These are phyloP conservation scores for Myriangium duriaei DNA, from an alignment of 2,329 filamentous ascomycete genomes.

Conservation along the genomic window DNA sequence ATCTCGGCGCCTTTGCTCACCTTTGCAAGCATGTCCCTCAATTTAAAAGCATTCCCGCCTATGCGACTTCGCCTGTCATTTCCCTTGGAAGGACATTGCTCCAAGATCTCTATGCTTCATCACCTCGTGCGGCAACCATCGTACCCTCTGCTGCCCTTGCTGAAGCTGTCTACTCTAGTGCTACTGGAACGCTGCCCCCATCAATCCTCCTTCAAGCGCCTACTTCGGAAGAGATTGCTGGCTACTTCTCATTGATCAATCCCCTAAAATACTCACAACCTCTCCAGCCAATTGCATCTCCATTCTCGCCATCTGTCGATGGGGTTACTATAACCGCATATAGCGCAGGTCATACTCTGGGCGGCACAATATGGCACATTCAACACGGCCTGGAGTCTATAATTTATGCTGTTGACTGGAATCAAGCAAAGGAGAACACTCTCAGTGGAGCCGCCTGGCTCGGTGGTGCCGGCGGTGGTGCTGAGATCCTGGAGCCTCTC, in stretches of 20 bases:
- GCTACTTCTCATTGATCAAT: conserved; percentile 82
- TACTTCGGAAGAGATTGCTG: conserved; percentile 74
- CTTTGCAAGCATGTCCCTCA: conserved; percentile 93
- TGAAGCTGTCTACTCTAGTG: conserved; percentile 47
- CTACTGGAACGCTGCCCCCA: conserved; percentile 34
- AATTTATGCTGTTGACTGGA: conserved; percentile 97
- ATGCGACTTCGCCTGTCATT: conserved; percentile 87
- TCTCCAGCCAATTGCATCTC: conserved; percentile 74
- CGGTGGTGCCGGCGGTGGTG: conserved; percentile 67
- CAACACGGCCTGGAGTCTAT: conserved; percentile 94
- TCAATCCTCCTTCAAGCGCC: conserved; percentile 55
- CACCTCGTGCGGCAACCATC: conserved; percentile 74
- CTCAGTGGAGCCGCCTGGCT: conserved; percentile 90
- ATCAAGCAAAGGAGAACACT: conserved; percentile 91
- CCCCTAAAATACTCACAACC: conserved; percentile 95
- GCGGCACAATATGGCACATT: conserved; percentile 97
- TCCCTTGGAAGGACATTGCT: conserved; percentile 81
- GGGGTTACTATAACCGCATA: conserved; percentile 93
- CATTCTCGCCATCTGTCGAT: conserved; percentile 78
- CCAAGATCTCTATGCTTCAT: conserved; percentile 85
- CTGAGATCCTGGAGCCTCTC: conserved; percentile 86
- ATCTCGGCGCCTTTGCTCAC: conserved; percentile 87
- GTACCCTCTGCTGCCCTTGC: conserved; percentile 63
- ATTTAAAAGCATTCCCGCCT: conserved; percentile 85
- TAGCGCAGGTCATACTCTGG: conserved; percentile 88